Percentiles rank a stretch among this genome's conserved stretches.
phyloP scores from a whole-genome alignment of 2,329 filamentous ascomycete species.

The Diaporthe helianthi region DNA sequence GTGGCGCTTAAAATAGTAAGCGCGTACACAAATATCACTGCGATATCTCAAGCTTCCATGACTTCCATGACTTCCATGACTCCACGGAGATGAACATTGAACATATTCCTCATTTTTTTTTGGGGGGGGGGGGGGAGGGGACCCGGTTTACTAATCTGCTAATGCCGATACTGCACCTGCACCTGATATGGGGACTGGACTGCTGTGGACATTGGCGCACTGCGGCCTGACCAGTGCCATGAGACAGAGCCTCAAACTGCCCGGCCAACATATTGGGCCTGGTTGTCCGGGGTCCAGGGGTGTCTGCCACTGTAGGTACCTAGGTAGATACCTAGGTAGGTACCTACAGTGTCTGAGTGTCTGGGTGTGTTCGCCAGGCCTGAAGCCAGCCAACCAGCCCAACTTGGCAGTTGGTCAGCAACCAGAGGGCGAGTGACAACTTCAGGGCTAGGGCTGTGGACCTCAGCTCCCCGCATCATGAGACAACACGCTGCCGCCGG shows the following conservation, averaged over 20 bases:
- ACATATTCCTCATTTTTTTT: background rate
- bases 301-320: too few relatives aligned
- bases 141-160: background rate
- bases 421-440: background rate
- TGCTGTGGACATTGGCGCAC: background rate
- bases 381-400: too few relatives aligned
- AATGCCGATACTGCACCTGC: background rate
- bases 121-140: too few relatives aligned
- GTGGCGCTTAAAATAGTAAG: constrained; percentile 25
- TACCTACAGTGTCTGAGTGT: too few relatives aligned
- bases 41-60: too few relatives aligned
- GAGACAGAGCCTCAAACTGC: constrained; percentile 31
- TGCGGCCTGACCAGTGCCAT: constrained; percentile 24
- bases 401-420: background rate
- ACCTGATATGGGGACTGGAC: background rate
- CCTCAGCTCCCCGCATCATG: background rate
- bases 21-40: background rate
- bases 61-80: too few relatives aligned
- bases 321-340: too few relatives aligned
- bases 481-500: constrained; percentile 22
- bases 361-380: constrained; percentile 16
- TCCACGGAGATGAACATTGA: background rate
- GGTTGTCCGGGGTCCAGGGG: constrained; percentile 10
- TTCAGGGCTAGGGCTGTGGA: background rate
- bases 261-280: constrained; percentile 15